phyloP scores from a whole-genome alignment of 2,329 filamentous ascomycete species.

The Dactylellina parvicollis region DNA sequence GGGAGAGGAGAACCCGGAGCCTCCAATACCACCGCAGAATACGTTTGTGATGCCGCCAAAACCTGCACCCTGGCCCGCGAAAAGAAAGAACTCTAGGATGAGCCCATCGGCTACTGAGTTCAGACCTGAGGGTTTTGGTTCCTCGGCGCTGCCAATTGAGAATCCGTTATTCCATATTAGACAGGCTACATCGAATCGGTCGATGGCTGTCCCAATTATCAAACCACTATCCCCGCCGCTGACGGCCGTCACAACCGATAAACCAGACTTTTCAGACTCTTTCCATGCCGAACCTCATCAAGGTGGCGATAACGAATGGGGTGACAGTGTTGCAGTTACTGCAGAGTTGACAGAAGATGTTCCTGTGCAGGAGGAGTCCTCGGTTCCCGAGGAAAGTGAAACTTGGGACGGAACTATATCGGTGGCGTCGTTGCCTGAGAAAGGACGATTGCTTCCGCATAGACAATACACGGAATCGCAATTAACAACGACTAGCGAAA shows the following conservation, averaged over 20 bases:
- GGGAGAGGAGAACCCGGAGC: constrained; percentile 24
- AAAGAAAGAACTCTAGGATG: constrained; percentile 6
- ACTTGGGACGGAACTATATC: constrained; percentile 1
- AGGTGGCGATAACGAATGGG: constrained; percentile 14
- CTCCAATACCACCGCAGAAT: neutral
- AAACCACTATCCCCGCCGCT: constrained; percentile 26
- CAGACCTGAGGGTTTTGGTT: constrained; percentile 1
- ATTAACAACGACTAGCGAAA: neutral
- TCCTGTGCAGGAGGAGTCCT: neutral
- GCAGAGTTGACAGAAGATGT: neutral
- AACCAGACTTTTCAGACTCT: constrained; percentile 10
- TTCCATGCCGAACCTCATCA: neutral
- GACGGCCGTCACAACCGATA: neutral
- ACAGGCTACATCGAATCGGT: constrained; percentile 12
- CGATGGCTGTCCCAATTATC: constrained; percentile 46
- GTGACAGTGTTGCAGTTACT: neutral
- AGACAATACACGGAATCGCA: neutral
- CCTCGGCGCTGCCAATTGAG: constrained; percentile 11
- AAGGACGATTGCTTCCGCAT: neutral
- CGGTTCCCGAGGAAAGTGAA: neutral
- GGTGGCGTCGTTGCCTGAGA: neutral
- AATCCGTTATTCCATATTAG: constrained; percentile 14
- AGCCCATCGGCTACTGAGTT: constrained; percentile 34
- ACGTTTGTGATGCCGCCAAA: constrained; percentile 28
- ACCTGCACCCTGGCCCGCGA: neutral